Evolutionary conservation across 2,329 filamentous ascomycete species (phyloP).

Genomic region (Venturia pyrina): DNA sequence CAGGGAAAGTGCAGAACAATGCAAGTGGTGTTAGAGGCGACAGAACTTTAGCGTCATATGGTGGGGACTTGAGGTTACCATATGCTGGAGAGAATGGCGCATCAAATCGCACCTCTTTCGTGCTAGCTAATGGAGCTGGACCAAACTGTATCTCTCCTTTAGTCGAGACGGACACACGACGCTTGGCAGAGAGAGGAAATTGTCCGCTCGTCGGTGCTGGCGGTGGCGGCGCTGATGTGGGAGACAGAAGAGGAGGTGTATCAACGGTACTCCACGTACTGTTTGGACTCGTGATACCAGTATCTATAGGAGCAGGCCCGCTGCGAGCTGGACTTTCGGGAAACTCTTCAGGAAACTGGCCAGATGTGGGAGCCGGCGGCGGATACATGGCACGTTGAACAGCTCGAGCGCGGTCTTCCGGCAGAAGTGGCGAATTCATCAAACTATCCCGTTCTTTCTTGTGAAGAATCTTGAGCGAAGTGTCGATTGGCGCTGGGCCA

Average conservation of each 20-base stretch:
- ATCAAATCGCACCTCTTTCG: too few species aligned
- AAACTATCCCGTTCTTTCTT: not conserved
- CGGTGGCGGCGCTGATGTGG: not conserved
- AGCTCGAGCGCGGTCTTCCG: not conserved
- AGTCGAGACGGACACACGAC: not conserved
- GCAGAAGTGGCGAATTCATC: not conserved
- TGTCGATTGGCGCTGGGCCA: constrained; percentile 1
- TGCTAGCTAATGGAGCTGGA: too few species aligned
- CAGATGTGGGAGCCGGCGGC: not conserved
- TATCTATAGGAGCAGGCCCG: not conserved
- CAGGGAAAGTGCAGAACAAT: not conserved
- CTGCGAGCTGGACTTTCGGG: not conserved
- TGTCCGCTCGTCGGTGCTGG: not conserved
- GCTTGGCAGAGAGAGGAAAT: not conserved
- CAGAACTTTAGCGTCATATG: too few species aligned
- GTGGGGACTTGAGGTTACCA: too few species aligned
- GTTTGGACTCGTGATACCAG: not conserved
- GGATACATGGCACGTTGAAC: not conserved
- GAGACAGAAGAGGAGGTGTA: not conserved
- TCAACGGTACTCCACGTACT: not conserved
- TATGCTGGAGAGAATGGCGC: too few species aligned
- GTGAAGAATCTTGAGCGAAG: not conserved
- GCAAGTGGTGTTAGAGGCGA: not conserved
- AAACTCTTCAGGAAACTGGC: not conserved
- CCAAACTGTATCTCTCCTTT: too few species aligned